Conservation (phyloP, 192 early-diverging fungal species). For the Coemansia sp. region DNA sequence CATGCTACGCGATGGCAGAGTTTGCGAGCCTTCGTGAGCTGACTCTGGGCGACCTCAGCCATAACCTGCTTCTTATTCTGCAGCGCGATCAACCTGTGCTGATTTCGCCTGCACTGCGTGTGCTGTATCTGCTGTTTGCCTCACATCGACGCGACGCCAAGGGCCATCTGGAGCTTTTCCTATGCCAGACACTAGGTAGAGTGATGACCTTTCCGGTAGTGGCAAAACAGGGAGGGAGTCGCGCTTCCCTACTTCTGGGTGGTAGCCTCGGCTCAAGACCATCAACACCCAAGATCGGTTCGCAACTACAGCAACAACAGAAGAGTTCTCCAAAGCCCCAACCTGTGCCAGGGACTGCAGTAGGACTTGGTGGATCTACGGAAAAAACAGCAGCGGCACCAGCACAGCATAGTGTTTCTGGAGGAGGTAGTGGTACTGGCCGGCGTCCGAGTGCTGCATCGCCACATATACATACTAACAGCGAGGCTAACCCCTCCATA, state of each 20-base stretch:
- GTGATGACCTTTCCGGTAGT: constrained; percentile 32
- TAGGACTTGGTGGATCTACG: background rate
- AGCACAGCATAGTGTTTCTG: background rate
- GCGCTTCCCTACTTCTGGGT: constrained; percentile 19
- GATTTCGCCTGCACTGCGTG: constrained; percentile 45
- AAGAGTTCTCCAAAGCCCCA: background rate
- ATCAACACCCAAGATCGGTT: constrained; percentile 19
- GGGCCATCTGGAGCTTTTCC: constrained; percentile 51
- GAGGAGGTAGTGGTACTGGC: constrained; percentile 2
- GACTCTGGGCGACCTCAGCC: constrained; percentile 81
- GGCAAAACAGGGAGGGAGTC: constrained; percentile 34
- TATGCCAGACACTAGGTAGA: constrained; percentile 48
- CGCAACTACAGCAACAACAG: constrained; percentile 10
- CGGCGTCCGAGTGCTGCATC: constrained; percentile 22
- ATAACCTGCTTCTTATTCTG: constrained; percentile 77
- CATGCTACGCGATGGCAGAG: constrained; percentile 70
- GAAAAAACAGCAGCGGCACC: constrained; percentile 4
- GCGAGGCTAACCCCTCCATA: background rate
- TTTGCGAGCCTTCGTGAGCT: constrained; percentile 64
- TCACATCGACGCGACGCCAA: constrained; percentile 40
- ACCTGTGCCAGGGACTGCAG: background rate
- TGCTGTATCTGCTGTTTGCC: constrained; percentile 57
- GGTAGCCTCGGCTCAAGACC: constrained; percentile 11
- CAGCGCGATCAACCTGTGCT: constrained; percentile 30
- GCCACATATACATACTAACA: background rate